Evolutionary conservation across 2,329 filamentous ascomycete genomes (phyloP), one percentile per base, ranked within the genome.

Genomic region (Cercospora citrullina): DNA sequence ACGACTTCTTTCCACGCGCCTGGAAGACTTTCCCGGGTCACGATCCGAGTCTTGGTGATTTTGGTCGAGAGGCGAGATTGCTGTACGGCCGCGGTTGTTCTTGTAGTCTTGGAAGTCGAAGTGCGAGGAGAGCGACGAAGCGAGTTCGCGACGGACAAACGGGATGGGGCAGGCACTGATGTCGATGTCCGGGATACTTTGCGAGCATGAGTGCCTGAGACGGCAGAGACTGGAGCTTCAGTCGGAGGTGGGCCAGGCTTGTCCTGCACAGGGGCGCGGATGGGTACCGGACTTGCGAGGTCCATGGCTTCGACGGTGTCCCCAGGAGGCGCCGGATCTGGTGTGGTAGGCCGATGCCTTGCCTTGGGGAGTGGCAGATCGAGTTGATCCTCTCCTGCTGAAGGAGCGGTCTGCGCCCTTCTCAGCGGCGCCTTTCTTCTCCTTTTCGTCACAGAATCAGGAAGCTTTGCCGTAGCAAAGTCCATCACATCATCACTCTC

Each of bases 1-100:
- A 75, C 75, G 4, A 75, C 71, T 33, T 76, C 72, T 45, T 76
- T 78, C 76, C 76, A 80, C 0, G 73, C 69, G 8, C 78, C 78
- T 7, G 75, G 72, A 1, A 80, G 69, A 45, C 72, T 75, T 16
- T 75, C 72, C 6, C 77, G 75, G 4, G 78, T 72, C 8, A 75
- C 68, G 59, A 79, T 72, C 36, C 73, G 69, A 36, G 72, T 71
- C 64, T 66, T 70, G 36, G 33, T 65, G 57, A 60, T 28, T 45
- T 64, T 61, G 6, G 69, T 36, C 1, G 33, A 18, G 51, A 63
- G 60, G 31, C 9, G 16, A 28, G 60, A 14, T 26, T 65, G 61
- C 5, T 21, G 10, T 21, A 28, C 7, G 26, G 55, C 28, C 10
- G 31, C 33, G 1, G 53, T 12, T 23, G 51, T 3, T 9, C n/a